phyloP scores from a whole-genome alignment of 176 grass and related monocot genomes.

The Ampelocalamus luodianensis region DNA sequence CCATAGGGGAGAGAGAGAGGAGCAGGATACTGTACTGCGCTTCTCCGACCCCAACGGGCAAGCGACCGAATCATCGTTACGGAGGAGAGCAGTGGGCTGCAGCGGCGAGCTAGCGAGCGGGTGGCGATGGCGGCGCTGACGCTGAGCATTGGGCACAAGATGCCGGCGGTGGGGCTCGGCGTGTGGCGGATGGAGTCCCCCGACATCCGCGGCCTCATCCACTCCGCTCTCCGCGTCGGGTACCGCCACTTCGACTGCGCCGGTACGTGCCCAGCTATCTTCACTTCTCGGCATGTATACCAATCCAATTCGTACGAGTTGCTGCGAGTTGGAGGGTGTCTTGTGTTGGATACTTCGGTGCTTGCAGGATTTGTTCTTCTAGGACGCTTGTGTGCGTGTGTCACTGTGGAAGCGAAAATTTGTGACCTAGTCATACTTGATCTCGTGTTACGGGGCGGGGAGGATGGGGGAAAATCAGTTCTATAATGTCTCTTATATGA shows the following conservation, averaged over 20 bases:
- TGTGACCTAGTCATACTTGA: not conserved
- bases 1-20: no score
- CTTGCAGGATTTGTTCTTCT: not conserved
- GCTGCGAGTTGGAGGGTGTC: not conserved
- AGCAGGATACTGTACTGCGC: not conserved
- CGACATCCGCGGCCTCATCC: slow-evolving; percentile 75
- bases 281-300: not conserved
- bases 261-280: slow-evolving; percentile 39
- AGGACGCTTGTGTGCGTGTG: not conserved
- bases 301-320: not conserved
- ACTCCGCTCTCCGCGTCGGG: slow-evolving; percentile 80
- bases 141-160: slow-evolving; percentile 72
- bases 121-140: slow-evolving; percentile 51
- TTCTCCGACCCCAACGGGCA: not conserved
- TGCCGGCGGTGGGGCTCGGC: slow-evolving; percentile 86
- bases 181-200: slow-evolving; percentile 88
- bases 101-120: not conserved
- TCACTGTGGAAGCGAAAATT: not conserved
- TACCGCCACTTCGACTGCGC: slow-evolving; percentile 98
- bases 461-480: no score
- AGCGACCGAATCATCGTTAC: not conserved
- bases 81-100: not conserved
- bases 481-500: no score
- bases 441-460: no score
- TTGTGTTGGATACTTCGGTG: not conserved